Percentiles rank a stretch among this genome's conserved stretches.
Conservation (phyloP, 2,329 filamentous ascomycete species). For the Biscogniauxia mediterranea region DNA sequence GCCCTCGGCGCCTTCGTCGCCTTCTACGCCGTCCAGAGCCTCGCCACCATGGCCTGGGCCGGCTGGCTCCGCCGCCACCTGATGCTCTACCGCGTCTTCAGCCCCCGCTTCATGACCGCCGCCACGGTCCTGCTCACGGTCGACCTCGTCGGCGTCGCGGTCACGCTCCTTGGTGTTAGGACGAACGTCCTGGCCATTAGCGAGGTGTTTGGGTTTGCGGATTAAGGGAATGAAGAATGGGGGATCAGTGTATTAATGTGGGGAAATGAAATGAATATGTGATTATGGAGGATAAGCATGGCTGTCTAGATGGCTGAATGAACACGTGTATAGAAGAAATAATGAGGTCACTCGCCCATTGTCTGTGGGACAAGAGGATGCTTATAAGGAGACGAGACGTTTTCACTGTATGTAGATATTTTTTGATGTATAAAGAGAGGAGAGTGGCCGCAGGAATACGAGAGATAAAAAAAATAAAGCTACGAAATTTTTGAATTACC, state of each 20-base stretch:
- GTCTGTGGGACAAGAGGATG: too few relatives aligned
- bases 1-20: slow-evolving; percentile 72
- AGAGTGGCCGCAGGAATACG: too few relatives aligned
- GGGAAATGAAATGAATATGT: neutral
- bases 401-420: too few relatives aligned
- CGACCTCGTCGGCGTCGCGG: slow-evolving; percentile 68
- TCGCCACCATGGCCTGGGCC: slow-evolving; percentile 89
- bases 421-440: too few relatives aligned
- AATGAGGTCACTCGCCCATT: too few relatives aligned
- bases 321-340: too few relatives aligned
- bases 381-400: too few relatives aligned
- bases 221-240: slow-evolving; percentile 31
- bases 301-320: too few relatives aligned
- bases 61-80: slow-evolving; percentile 84
- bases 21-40: slow-evolving; percentile 78
- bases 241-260: neutral
- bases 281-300: too few relatives aligned
- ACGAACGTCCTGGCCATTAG: slow-evolving; percentile 75
- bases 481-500: too few relatives aligned
- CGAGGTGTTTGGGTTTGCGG: slow-evolving; percentile 83
- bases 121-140: slow-evolving; percentile 69
- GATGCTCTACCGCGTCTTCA: slow-evolving; percentile 95
- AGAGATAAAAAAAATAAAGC: too few relatives aligned
- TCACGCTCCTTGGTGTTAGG: slow-evolving; percentile 72
- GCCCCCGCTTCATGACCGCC: slow-evolving; percentile 84